phyloP scores from a whole-genome alignment of 1,139 yeast species.

The Nakaseomyces kungkrabaensis region DNA sequence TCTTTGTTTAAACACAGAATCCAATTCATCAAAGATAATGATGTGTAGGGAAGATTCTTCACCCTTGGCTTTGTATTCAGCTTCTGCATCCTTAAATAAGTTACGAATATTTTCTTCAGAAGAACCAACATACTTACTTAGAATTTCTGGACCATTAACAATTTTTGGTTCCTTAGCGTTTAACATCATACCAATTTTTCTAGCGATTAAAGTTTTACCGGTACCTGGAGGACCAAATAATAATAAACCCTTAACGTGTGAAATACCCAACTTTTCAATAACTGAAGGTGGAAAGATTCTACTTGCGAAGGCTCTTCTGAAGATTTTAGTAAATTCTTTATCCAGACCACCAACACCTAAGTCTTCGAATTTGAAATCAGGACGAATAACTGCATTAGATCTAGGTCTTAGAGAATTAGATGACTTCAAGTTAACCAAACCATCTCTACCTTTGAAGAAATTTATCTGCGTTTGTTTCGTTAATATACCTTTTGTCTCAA shows the following conservation, averaged over 20 bases:
- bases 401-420: slow-evolving; percentile 49
- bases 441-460: slow-evolving; percentile 68
- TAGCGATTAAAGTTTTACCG: slow-evolving; percentile 94
- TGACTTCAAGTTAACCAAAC: slow-evolving; percentile 57
- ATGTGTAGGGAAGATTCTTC: slow-evolving; percentile 89
- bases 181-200: slow-evolving; percentile 93
- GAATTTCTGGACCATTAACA: slow-evolving; percentile 97
- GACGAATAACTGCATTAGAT: slow-evolving; percentile 82
- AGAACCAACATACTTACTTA: slow-evolving; percentile 93
- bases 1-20: slow-evolving; percentile 96
- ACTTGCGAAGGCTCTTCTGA: slow-evolving; percentile 94
- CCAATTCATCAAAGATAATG: slow-evolving; percentile 93
- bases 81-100: slow-evolving; percentile 92
- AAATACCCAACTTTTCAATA: slow-evolving; percentile 82
- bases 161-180: slow-evolving; percentile 97
- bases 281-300: slow-evolving; percentile 92
- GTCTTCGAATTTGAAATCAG: slow-evolving; percentile 91
- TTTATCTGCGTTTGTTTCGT: slow-evolving; percentile 68
- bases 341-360: slow-evolving; percentile 98
- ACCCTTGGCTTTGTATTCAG: slow-evolving; percentile 85
- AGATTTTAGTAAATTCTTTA: slow-evolving; percentile 82
- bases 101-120: slow-evolving; percentile 95
- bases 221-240: slow-evolving; percentile 98
- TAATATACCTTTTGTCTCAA: slow-evolving; percentile 67
- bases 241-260: slow-evolving; percentile 88